Conservation (phyloP, 768 basidiomycete genomes). For the Podaxis sp. region DNA sequence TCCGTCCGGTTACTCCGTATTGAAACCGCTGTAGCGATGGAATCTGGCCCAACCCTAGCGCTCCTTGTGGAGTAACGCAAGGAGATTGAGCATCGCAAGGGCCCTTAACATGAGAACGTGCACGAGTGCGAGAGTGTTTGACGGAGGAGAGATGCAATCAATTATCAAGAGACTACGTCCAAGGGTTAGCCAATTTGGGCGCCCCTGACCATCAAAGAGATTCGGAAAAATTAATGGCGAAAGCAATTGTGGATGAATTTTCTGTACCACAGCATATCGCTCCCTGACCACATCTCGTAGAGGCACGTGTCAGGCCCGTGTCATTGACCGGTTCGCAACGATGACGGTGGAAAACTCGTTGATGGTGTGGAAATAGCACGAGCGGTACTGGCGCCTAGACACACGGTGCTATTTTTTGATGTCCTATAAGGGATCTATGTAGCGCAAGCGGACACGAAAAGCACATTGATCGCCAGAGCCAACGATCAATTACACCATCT, state of each 20-base stretch:
- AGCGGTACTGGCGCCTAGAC: neutral
- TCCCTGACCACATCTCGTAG: neutral
- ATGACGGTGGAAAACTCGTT: neutral
- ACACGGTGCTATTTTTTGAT: neutral
- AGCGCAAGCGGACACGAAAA: neutral
- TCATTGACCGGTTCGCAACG: neutral
- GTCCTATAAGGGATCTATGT: neutral
- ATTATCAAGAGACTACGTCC: neutral
- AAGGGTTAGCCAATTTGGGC: constrained; percentile 6
- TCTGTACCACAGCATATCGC: neutral
- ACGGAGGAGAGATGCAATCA: constrained; percentile 16
- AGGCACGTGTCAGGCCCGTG: neutral
- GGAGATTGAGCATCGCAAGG: constrained; percentile 14
- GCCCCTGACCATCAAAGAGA: constrained; percentile 11
- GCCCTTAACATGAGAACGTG: constrained; percentile 13
- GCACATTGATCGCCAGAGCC: neutral
- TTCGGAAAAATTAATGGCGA: constrained; percentile 11
- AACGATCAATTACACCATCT: neutral
- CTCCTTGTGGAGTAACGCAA: constrained; percentile 2
- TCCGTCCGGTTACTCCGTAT: constrained; percentile 14
- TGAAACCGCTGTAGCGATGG: constrained; percentile 4
- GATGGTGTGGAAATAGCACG: constrained; percentile 6
- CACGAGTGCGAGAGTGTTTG: constrained; percentile 3
- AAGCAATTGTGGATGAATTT: neutral
- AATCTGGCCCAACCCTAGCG: constrained; percentile 2